Evolutionary conservation across 1,284 basidiomycete species (phyloP).

Genomic region (Irpex lacteus): DNA sequence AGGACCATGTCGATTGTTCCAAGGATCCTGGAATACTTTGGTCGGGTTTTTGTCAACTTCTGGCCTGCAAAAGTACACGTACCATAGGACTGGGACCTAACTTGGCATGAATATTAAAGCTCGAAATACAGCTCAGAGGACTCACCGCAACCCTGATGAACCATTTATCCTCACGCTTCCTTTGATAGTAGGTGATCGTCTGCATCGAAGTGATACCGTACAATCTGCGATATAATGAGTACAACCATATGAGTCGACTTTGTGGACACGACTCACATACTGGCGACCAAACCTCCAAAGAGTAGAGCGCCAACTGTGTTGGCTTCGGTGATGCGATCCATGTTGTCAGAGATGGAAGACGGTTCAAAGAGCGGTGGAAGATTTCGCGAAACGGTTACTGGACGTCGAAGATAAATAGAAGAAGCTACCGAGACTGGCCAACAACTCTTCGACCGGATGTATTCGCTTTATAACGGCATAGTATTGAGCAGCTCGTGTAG

Average conservation of each 20-base stretch:
- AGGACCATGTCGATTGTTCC: constrained; percentile 3
- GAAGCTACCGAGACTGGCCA: no score
- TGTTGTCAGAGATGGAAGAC: background rate
- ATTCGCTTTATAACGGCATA: background rate
- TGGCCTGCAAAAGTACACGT: background rate
- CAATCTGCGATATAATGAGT: background rate
- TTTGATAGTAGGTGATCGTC: background rate
- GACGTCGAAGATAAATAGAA: no score
- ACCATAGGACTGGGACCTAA: constrained; percentile 2
- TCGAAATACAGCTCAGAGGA: background rate
- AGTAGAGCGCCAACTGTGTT: constrained; percentile 5
- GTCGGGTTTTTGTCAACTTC: no score
- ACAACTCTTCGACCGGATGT: background rate
- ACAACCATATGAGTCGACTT: background rate
- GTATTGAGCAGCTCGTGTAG: background rate
- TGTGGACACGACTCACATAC: background rate
- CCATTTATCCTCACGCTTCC: background rate
- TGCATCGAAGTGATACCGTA: constrained; percentile 7
- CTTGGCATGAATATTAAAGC: background rate
- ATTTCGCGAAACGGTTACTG: background rate
- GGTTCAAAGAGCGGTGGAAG: background rate
- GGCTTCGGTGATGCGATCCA: background rate
- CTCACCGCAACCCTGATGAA: background rate
- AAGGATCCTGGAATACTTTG: background rate
- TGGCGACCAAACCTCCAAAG: constrained; percentile 3